Evolutionary conservation across 345 rosid genomes (phyloP), one percentile per base, ranked within the genome.

Genomic region (Punica granatum): DNA sequence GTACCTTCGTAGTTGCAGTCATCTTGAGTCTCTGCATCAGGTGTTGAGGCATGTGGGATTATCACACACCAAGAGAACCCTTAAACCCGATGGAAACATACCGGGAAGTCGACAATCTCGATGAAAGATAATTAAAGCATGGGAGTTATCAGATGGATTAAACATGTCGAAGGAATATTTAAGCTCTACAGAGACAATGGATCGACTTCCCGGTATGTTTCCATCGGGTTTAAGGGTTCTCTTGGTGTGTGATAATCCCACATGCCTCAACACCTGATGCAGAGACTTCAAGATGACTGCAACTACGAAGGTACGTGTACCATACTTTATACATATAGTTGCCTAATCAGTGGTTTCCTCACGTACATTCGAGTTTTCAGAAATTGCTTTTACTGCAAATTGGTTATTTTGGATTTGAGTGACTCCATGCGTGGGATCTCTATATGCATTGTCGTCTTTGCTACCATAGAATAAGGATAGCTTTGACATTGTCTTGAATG

Each of bases 141-240:
- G n/a, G n/a, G n/a, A n/a, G n/a, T n/a, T n/a, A n/a, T n/a, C n/a
- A n/a, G n/a, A n/a, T n/a, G n/a, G n/a, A n/a, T n/a, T n/a, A n/a
- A n/a, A n/a, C n/a, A 46, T 46, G 53, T 46, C 53, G n/a, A 46
- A 19, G 53, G 23, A 18, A 4, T n/a, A n/a, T n/a, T n/a, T n/a
- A n/a, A n/a, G n/a, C n/a, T n/a, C n/a, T n/a, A n/a, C n/a, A 16
- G 44, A 41, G 44, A 41, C 44, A 11, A 16, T 11, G 10, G 44
- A 11, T 41, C 2, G 44, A 7, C 23, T n/a, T n/a, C n/a, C n/a
- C n/a, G n/a, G n/a, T n/a, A n/a, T n/a, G n/a, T n/a, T 51, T 13
- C 58, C 58, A 8, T 51, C 58, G 58, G 68, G 68, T 30, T 32
- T 65, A 44, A 65, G 68, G 58, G 68, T 65, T 21, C 68, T 65